Percentiles rank a stretch among this genome's conserved stretches.
phyloP scores from a whole-genome alignment of 495 filamentous ascomycete genomes.

The Staphylotrichum tortipilum region DNA sequence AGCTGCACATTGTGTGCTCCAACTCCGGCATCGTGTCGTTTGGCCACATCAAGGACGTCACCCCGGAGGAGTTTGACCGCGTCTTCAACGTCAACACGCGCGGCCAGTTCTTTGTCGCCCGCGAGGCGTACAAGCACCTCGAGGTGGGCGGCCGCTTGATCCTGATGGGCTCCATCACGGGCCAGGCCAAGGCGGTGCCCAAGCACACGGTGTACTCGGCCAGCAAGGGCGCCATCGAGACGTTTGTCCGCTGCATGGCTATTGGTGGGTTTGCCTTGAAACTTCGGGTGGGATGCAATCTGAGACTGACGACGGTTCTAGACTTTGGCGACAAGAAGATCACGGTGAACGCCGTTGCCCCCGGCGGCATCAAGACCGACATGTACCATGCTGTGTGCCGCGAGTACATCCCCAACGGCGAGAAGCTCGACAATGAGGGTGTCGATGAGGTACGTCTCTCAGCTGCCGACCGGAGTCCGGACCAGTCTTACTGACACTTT shows the following conservation, averaged over 20 bases:
- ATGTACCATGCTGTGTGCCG: conserved; percentile 59
- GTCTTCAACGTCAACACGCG: conserved; percentile 72
- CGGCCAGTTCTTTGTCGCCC: conserved; percentile 75
- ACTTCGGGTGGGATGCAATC: not conserved
- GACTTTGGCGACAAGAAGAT: conserved; percentile 41
- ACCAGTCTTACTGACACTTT: not conserved
- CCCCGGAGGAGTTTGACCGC: conserved; percentile 64
- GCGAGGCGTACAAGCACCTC: conserved; percentile 57
- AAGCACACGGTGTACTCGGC: conserved; percentile 52
- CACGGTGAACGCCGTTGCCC: conserved; percentile 58
- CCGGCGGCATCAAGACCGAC: conserved; percentile 60
- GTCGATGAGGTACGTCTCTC: conserved; percentile 21
- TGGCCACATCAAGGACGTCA: conserved; percentile 60
- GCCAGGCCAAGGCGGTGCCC: conserved; percentile 52
- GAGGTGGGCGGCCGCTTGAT: conserved; percentile 54
- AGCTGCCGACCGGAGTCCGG: no score
- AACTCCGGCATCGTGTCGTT: conserved; percentile 60
- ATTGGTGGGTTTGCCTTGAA: conserved; percentile 15
- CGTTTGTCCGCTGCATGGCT: conserved; percentile 30
- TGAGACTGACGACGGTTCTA: not conserved
- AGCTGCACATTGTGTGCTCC: conserved; percentile 64
- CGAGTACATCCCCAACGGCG: conserved; percentile 55
- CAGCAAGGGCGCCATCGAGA: conserved; percentile 31
- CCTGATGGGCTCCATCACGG: conserved; percentile 56
- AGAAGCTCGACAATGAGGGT: conserved; percentile 34